phyloP scores from a whole-genome alignment of 1,284 basidiomycete species.

The Agroathelia rolfsii region DNA sequence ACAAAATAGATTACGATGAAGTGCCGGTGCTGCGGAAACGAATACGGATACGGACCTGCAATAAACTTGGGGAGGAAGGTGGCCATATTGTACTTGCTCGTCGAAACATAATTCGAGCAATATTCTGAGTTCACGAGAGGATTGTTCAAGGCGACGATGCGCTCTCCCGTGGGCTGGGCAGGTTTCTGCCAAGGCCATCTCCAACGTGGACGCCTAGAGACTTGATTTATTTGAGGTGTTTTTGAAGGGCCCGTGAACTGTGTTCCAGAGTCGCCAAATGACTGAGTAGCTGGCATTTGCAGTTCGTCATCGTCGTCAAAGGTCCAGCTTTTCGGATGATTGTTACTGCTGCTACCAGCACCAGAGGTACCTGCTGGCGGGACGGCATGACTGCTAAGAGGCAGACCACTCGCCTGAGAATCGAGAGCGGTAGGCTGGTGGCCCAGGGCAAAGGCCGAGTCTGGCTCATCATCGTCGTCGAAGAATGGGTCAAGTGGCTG shows the following conservation, averaged over 20 bases:
- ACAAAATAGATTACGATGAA: no score
- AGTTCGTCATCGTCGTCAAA: constrained; percentile 58
- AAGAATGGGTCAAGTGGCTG: constrained; percentile 71
- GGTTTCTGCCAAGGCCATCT: constrained; percentile 76
- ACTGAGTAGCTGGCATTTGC: constrained; percentile 24
- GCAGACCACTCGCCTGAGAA: constrained; percentile 64
- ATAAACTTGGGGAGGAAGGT: constrained; percentile 94
- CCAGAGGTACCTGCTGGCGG: constrained; percentile 47
- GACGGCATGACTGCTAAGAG: constrained; percentile 45
- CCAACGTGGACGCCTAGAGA: constrained; percentile 29
- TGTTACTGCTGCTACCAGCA: constrained; percentile 33
- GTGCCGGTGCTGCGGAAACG: no score
- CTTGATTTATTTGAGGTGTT: constrained; percentile 14
- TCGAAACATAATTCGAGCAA: constrained; percentile 81
- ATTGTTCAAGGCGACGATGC: constrained; percentile 69
- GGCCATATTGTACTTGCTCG: constrained; percentile 88
- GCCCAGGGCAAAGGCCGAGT: constrained; percentile 49
- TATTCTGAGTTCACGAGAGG: constrained; percentile 55
- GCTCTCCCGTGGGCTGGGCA: constrained; percentile 48
- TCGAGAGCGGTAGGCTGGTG: no score
- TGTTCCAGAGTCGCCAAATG: constrained; percentile 34
- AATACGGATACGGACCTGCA: constrained; percentile 47
- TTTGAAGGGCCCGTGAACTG: constrained; percentile 24
- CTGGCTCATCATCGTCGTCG: constrained; percentile 66
- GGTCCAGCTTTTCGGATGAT: constrained; percentile 64